Percentiles rank a stretch among this genome's conserved stretches.
Conservation (phyloP, 441 rosid genomes). For the Sinapis alba region DNA sequence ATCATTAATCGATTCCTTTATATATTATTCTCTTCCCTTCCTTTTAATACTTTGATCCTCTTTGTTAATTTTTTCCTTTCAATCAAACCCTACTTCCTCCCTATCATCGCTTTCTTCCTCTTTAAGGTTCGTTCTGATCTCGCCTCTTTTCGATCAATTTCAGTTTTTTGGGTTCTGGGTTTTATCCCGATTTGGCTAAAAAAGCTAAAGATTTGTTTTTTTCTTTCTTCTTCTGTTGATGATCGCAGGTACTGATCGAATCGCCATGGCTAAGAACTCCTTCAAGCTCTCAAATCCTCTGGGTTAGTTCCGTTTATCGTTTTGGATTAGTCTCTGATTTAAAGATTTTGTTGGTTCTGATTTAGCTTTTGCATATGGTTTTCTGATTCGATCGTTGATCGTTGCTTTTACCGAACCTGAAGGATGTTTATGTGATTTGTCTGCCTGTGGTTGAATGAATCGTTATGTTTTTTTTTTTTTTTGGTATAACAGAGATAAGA, state of each 20-base stretch:
- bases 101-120: slow-evolving; percentile 17
- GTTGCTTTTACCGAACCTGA: not conserved
- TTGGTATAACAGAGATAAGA: slow-evolving; percentile 74
- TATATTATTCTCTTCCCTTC: slow-evolving; percentile 27
- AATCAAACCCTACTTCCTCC: slow-evolving; percentile 1
- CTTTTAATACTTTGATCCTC: not conserved
- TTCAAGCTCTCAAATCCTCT: slow-evolving; percentile 40
- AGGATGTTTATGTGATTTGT: not conserved
- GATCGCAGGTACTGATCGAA: slow-evolving; percentile 21
- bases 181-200: not conserved
- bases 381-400: no score
- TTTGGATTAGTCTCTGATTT: slow-evolving; percentile 8
- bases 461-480: not conserved
- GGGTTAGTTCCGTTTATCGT: slow-evolving; percentile 16
- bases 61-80: not conserved
- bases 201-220: not conserved
- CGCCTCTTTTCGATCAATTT: slow-evolving; percentile 6
- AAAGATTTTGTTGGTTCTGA: not conserved
- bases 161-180: slow-evolving; percentile 1
- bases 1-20: slow-evolving; percentile 19
- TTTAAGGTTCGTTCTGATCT: slow-evolving; percentile 17
- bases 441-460: not conserved
- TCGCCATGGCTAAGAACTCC: slow-evolving; percentile 35
- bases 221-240: not conserved
- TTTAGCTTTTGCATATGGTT: no score